Conservation (phyloP, 352 stramenopile genomes). For the Blastocystis sp. region DNA sequence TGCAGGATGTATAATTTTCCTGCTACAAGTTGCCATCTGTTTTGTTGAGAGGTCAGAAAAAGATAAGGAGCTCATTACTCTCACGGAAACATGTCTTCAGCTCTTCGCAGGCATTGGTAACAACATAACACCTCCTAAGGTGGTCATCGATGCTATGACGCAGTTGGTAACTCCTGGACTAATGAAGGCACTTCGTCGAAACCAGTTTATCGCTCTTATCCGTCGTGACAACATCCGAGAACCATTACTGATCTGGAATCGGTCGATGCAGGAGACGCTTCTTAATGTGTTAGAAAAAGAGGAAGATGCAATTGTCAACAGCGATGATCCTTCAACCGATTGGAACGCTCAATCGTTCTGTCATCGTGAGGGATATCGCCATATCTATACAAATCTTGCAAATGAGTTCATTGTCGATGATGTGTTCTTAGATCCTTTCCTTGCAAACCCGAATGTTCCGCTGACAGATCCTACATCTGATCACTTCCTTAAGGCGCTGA, state of each 20-base stretch:
- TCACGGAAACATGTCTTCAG: background rate
- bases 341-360: constrained; percentile 9
- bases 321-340: background rate
- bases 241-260: constrained; percentile 18
- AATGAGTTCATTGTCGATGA: constrained; percentile 18
- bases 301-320: background rate
- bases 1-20: background rate
- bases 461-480: constrained; percentile 12
- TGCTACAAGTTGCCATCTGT: background rate
- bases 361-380: background rate
- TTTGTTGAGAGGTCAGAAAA: background rate
- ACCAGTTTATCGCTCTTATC: background rate
- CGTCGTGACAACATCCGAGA: background rate
- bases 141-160: background rate
- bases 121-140: background rate
- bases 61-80: background rate
- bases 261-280: background rate
- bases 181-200: background rate
- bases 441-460: background rate
- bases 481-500: constrained; percentile 16
- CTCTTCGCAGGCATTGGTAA: background rate
- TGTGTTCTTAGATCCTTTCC: constrained; percentile 29
- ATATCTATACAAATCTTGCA: background rate
- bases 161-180: constrained; percentile 12
- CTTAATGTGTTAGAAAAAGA: background rate